These are phyloP conservation scores for Colletotrichum plurivorum DNA, from an alignment of 2,329 filamentous ascomycete species.

Conservation along the genomic window DNA sequence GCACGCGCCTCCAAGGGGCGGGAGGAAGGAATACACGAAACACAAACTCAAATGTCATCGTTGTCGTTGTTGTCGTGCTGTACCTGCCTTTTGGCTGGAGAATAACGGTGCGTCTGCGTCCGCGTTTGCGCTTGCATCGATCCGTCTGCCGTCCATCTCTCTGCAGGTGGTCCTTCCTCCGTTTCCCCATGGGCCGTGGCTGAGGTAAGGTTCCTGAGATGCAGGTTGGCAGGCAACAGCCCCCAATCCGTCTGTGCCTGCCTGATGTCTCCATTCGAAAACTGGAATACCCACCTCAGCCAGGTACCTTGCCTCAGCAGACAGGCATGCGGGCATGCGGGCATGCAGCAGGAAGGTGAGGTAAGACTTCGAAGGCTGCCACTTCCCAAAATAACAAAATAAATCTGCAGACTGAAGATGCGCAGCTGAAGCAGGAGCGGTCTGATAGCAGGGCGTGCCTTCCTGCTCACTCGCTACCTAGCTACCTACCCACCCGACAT, in stretches of 20 bases:
- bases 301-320: too few species aligned
- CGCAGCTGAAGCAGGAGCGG: too few species aligned
- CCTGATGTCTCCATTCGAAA: too few species aligned
- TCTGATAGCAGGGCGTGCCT: too few species aligned
- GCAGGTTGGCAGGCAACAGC: background rate
- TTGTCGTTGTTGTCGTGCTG: background rate
- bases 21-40: conserved; percentile 19
- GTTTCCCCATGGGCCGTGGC: background rate
- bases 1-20: background rate
- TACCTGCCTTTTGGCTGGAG: conserved; percentile 5
- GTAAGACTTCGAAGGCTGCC: too few species aligned
- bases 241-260: background rate
- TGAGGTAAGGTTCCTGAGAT: conserved; percentile 18
- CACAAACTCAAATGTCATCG: conserved; percentile 8
- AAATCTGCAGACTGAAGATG: too few species aligned
- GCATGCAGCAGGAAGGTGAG: background rate
- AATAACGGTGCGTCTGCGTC: background rate
- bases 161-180: conserved; percentile 8
- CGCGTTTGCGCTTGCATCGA: background rate
- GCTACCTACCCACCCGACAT: too few species aligned
- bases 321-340: background rate
- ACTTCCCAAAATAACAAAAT: too few species aligned
- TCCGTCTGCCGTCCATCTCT: background rate
- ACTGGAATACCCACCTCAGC: too few species aligned
- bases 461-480: too few species aligned